Conservation (phyloP, 2,329 filamentous ascomycete species). For the Celoporthe dispersa region DNA sequence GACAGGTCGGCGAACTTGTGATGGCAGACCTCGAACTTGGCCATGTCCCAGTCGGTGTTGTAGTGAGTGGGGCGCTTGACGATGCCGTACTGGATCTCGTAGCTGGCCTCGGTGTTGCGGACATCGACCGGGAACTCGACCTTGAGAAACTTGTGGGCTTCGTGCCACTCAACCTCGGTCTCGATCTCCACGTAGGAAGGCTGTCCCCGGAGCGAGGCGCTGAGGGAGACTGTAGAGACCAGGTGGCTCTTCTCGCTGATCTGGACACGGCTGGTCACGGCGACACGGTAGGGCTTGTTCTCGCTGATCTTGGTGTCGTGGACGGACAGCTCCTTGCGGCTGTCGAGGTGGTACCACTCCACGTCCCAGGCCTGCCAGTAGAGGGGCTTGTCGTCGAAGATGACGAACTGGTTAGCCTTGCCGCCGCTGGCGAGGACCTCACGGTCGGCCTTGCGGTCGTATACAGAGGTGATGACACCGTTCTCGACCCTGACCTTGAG, state of each 20-base stretch:
- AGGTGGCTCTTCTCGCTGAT: conserved; percentile 88
- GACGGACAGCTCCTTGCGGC: conserved; percentile 74
- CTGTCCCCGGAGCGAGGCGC: conserved; percentile 67
- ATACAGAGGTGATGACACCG: conserved; percentile 83
- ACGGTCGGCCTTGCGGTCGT: conserved; percentile 72
- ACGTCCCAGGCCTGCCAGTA: conserved; percentile 99
- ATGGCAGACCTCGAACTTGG: conserved; percentile 95
- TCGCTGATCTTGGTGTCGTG: conserved; percentile 74
- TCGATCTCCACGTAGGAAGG: conserved; percentile 76
- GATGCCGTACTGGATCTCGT: conserved; percentile 93
- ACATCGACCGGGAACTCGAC: conserved; percentile 96
- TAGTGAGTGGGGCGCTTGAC: conserved; percentile 92
- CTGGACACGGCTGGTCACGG: conserved; percentile 80
- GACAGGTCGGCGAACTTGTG: conserved; percentile 93
- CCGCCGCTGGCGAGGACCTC: conserved; percentile 75
- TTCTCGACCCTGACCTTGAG: conserved; percentile 73
- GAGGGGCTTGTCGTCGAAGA: conserved; percentile 95
- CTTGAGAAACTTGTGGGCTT: conserved; percentile 97
- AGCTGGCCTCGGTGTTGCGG: conserved; percentile 87
- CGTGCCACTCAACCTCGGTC: conserved; percentile 93
- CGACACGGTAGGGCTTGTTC: conserved; percentile 74
- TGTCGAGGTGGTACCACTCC: conserved; percentile 92
- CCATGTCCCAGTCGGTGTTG: conserved; percentile 91
- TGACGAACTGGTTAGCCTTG: conserved; percentile 88
- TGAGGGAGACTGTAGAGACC: conserved; percentile 82